Base-by-base conservation (phyloP, 768 basidiomycete species). In the Kwoniella newhampshirensis region DNA sequence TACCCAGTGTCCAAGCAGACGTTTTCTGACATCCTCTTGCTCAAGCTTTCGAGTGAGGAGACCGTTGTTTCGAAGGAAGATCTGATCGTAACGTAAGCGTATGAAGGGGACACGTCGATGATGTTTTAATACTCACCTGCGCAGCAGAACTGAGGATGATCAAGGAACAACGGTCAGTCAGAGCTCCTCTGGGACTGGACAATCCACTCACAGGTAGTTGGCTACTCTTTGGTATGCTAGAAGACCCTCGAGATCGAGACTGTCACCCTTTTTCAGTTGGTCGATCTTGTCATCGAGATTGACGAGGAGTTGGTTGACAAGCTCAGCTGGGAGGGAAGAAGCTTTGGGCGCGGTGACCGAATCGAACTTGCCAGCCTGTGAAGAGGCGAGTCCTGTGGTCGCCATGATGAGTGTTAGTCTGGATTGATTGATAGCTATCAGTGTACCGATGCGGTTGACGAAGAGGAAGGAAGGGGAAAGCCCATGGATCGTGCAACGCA, bases 1-100 rank as follows among this genome's bases (percentile, higher is more conserved):
- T 32, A 87, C 87, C 87, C 87, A 89, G 67, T 89, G 88, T 0
- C 89, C 89, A 7, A 91, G 81, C 23, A 91, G 81, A 67, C 88
- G 84, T 39, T 81, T 80, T 77, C 93, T 92, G 78, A 94, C 86
- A 72, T 91, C 82, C 41, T 87, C 84, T 26, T 81, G 78, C 18
- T 78, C 81, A 7, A 78, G 59, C n/a, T 81, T 75, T 30, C 82
- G 77, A 57, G 86, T 82, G 28, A 92, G 77, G 1, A 89, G 80
- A 11, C 84, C 82, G 60, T 91, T 87, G 62, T 82, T 79, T 59
- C 82, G 85, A 56, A 94, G 78, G 78, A 89, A 93, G 60, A 92
- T 59, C 57, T 59, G 27, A 27, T 2, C 32, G 32, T 32, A 32
- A 32, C 32, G 32, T 32, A 32, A 32, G 32, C 13, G 32, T 6